Evolutionary conservation across 805 yeast species (phyloP).

Genomic region (Myxozyma neotropica): DNA sequence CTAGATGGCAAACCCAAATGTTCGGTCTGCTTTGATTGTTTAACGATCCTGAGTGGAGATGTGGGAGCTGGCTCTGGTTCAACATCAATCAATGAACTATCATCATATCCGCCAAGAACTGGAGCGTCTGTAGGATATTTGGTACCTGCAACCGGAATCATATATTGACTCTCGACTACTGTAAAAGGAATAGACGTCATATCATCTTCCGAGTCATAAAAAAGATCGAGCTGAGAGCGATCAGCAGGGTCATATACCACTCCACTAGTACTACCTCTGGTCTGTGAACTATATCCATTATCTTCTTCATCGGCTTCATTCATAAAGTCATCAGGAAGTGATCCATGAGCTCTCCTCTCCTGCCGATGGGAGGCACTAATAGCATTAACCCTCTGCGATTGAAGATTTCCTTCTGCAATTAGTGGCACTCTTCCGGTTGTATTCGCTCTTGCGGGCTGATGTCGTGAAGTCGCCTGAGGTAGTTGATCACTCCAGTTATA

Average conservation of each 20-base stretch:
- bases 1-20: background rate
- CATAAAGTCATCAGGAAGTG: background rate
- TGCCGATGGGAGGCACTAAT: background rate
- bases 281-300: background rate
- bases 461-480: background rate
- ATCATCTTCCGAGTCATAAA: background rate
- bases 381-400: background rate
- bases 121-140: background rate
- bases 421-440: conserved; percentile 19
- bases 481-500: background rate
- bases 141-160: background rate
- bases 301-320: background rate
- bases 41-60: conserved; percentile 1
- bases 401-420: conserved; percentile 3
- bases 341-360: background rate
- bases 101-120: background rate
- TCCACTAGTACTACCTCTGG: background rate
- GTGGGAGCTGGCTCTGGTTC: background rate
- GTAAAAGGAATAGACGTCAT: background rate
- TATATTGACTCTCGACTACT: background rate
- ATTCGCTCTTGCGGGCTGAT: conserved; percentile 14
- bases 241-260: conserved; percentile 6
- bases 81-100: background rate
- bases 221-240: background rate
- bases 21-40: background rate